phyloP scores from a whole-genome alignment of 2,329 filamentous ascomycete genomes.

The Cadophora sp. region DNA sequence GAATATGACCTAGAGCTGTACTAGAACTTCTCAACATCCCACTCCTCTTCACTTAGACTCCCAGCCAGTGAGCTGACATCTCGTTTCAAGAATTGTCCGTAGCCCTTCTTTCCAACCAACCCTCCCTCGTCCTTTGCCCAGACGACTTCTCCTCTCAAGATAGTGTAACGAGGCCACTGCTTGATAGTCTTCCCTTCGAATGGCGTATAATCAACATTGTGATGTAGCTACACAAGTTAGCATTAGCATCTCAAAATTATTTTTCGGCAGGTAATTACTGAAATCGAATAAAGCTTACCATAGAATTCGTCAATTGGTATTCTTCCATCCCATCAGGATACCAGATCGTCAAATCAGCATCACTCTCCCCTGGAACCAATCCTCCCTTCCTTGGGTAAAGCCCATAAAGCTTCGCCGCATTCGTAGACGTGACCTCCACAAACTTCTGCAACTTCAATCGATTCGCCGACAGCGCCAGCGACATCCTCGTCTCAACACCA shows the following conservation, averaged over 20 bases:
- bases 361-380: conserved; percentile 55
- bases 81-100: conserved; percentile 57
- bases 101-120: conserved; percentile 54
- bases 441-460: conserved; percentile 56
- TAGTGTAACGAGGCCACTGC: conserved; percentile 68
- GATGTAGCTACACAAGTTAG: conserved; percentile 56
- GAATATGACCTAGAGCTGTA: neutral
- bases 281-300: neutral
- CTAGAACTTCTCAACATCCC: conserved; percentile 42
- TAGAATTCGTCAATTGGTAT: conserved; percentile 54
- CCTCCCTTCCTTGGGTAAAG: conserved; percentile 58
- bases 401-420: conserved; percentile 64
- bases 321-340: conserved; percentile 55
- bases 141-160: conserved; percentile 63
- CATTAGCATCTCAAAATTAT: neutral
- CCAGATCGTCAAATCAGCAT: conserved; percentile 66
- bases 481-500: conserved; percentile 62
- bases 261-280: too few species aligned
- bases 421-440: conserved; percentile 61
- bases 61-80: conserved; percentile 48
- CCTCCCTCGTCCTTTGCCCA: conserved; percentile 63
- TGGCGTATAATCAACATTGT: conserved; percentile 68
- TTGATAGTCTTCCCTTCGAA: conserved; percentile 62
- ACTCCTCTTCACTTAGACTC: conserved; percentile 42
- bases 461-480: conserved; percentile 51